phyloP scores from a whole-genome alignment of 192 early-diverging fungal species.

The Backusella liffmaniae region DNA sequence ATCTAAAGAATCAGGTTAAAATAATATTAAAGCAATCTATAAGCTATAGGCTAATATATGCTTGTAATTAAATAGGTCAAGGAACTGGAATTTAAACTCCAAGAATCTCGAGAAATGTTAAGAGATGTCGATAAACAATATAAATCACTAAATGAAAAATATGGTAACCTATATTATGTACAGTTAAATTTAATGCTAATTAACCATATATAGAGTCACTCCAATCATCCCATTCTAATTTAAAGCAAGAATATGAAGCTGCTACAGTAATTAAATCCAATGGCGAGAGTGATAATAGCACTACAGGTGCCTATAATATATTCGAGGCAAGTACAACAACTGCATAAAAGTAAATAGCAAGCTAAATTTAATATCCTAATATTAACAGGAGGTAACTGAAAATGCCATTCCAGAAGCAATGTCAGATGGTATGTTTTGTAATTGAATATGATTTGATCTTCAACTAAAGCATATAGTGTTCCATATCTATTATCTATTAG shows the following conservation, averaged over 20 bases:
- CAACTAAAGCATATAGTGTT: neutral
- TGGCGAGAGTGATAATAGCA: neutral
- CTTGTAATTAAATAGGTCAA: neutral
- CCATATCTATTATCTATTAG: neutral
- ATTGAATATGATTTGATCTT: neutral
- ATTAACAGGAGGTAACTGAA: neutral
- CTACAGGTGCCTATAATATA: neutral
- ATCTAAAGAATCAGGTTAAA: neutral
- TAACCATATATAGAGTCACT: constrained; percentile 6
- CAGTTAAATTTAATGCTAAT: neutral
- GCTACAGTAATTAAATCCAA: neutral
- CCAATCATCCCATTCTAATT: neutral
- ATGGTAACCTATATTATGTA: neutral
- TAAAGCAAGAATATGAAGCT: constrained; percentile 5
- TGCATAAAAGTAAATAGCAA: neutral
- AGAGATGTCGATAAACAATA: neutral
- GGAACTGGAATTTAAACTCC: neutral
- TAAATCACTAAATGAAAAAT: neutral
- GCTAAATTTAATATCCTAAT: neutral
- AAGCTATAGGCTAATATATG: neutral
- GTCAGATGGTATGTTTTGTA: neutral
- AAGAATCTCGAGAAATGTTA: neutral
- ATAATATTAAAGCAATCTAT: neutral
- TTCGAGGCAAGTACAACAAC: neutral
- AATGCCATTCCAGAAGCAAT: constrained; percentile 5